Evolutionary conservation across 2,329 filamentous ascomycete species (phyloP).

Genomic region (Pseudogymnoascus verrucosus): DNA sequence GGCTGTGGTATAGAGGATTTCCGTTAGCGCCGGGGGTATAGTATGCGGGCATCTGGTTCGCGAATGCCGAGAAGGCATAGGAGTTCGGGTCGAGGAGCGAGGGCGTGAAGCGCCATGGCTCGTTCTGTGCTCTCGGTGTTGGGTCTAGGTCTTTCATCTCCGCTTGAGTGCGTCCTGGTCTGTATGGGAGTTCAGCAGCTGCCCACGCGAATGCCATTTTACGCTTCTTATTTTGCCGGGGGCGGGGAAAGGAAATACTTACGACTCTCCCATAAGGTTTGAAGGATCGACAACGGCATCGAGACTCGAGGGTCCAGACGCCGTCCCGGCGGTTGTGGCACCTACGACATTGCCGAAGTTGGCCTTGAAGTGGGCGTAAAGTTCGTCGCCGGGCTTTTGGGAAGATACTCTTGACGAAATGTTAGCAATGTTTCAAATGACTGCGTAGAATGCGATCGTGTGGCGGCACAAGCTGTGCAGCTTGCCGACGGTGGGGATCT

Average conservation of each 20-base stretch:
- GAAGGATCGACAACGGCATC: not conserved
- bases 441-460: not conserved
- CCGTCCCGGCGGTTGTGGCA: slow-evolving; percentile 30
- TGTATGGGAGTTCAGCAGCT: not conserved
- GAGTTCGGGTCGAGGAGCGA: slow-evolving; percentile 81
- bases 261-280: not conserved
- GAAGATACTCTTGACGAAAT: slow-evolving; percentile 40
- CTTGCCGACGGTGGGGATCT: not conserved
- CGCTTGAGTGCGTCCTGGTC: slow-evolving; percentile 15
- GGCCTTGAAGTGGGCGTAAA: slow-evolving; percentile 76
- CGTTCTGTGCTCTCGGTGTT: slow-evolving; percentile 70
- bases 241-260: not conserved
- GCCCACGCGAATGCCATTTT: not conserved
- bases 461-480: not conserved
- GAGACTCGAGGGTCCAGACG: not conserved
- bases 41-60: slow-evolving; percentile 72
- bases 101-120: slow-evolving; percentile 82
- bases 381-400: slow-evolving; percentile 78
- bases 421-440: slow-evolving; percentile 14
- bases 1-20: slow-evolving; percentile 72
- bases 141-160: slow-evolving; percentile 68
- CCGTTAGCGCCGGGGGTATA: slow-evolving; percentile 82
- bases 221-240: not conserved
- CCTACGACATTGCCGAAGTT: slow-evolving; percentile 68
- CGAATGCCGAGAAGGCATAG: slow-evolving; percentile 70